Evolutionary conservation across 2,329 filamentous ascomycete genomes (phyloP).

Genomic region (Cercospora brassicicola): DNA sequence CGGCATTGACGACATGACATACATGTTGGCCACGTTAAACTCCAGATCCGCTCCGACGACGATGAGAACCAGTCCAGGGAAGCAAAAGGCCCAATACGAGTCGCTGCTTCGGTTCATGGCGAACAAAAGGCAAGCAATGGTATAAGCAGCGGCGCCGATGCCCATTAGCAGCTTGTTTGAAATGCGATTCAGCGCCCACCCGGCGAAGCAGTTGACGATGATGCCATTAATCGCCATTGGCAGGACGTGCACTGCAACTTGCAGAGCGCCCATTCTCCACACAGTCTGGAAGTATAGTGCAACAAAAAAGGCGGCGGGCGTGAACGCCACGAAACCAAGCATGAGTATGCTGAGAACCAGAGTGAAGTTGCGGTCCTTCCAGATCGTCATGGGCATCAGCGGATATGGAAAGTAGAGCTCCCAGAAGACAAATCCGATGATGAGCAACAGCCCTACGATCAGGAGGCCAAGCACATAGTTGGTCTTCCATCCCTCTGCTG

Average conservation of each 20-base stretch:
- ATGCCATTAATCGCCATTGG: conserved; percentile 66
- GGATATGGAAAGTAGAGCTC: conserved; percentile 54
- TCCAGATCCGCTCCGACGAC: conserved; percentile 68
- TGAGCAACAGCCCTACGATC: conserved; percentile 58
- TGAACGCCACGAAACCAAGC: conserved; percentile 64
- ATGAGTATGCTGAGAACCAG: conserved; percentile 59
- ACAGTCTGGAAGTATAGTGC: conserved; percentile 65
- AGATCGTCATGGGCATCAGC: conserved; percentile 57
- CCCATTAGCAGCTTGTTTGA: conserved; percentile 65
- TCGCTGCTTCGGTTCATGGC: conserved; percentile 57
- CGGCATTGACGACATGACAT: conserved; percentile 66
- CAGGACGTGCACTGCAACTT: conserved; percentile 63
- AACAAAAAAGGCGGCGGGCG: conserved; percentile 47
- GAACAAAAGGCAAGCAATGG: conserved; percentile 54
- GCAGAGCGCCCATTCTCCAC: conserved; percentile 53
- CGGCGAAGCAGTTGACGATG: conserved; percentile 63
- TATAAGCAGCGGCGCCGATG: conserved; percentile 50
- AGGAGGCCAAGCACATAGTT: conserved; percentile 64
- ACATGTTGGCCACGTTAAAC: conserved; percentile 72
- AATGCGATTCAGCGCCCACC: conserved; percentile 61
- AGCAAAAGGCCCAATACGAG: conserved; percentile 66
- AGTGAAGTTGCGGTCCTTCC: conserved; percentile 64
- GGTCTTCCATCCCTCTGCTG: conserved; percentile 62
- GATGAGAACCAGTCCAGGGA: conserved; percentile 60
- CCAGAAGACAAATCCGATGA: conserved; percentile 62